Evolutionary conservation across 768 basidiomycete genomes (phyloP).

Genomic region (Leccinum arenicola): DNA sequence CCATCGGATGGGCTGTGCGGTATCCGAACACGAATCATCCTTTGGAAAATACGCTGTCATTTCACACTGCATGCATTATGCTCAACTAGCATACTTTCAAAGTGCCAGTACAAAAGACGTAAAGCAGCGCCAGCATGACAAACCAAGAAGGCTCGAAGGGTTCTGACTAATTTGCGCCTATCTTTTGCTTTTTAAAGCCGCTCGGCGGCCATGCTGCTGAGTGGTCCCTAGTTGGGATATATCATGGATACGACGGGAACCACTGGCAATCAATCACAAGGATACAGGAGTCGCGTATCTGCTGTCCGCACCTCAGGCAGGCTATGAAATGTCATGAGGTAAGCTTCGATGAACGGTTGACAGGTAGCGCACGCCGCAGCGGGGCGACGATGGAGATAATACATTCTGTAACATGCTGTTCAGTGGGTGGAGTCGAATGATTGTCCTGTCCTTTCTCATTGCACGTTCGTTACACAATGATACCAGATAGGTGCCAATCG

Average conservation of each 20-base stretch:
- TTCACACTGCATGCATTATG: too few species aligned
- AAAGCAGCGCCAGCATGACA: background rate
- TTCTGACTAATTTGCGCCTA: background rate
- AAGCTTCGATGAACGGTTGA: background rate
- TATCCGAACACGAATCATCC: too few species aligned
- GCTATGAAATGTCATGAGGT: conserved; percentile 18
- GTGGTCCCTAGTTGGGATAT: background rate
- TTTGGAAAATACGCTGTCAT: too few species aligned
- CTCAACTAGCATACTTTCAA: background rate
- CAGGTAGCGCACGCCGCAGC: background rate
- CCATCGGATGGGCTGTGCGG: background rate
- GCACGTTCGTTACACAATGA: background rate
- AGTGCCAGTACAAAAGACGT: background rate
- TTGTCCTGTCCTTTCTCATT: background rate
- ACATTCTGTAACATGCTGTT: background rate
- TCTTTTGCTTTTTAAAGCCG: background rate
- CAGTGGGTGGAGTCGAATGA: background rate
- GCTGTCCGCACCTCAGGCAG: conserved; percentile 8
- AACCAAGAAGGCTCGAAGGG: background rate
- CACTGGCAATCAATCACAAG: background rate
- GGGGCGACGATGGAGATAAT: background rate
- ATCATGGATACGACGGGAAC: background rate
- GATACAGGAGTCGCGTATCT: background rate
- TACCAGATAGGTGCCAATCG: background rate
- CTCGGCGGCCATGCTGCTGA: background rate